phyloP scores from a whole-genome alignment of 352 stramenopile species.

The Phytophthora sojae region DNA sequence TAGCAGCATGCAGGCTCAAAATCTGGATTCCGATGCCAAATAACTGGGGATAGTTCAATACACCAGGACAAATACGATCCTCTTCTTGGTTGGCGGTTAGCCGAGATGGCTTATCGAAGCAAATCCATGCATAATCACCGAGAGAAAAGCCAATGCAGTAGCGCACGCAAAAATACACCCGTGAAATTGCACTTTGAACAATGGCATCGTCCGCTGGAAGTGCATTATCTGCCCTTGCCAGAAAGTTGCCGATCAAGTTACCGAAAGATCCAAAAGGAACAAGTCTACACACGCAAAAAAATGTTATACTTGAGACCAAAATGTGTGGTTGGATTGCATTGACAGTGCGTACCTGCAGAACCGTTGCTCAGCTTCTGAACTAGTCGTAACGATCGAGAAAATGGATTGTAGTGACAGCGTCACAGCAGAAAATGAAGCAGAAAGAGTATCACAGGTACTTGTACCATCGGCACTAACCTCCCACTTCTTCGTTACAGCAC shows the following conservation, averaged over 20 bases:
- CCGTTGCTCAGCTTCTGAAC: slow-evolving; percentile 15
- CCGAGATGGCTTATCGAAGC: not conserved
- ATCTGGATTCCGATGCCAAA: slow-evolving; percentile 43
- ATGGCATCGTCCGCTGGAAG: not conserved
- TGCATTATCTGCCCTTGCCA: not conserved
- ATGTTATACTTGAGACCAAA: not conserved
- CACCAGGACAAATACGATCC: not conserved
- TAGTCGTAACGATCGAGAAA: slow-evolving; percentile 21
- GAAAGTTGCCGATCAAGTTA: slow-evolving; percentile 27
- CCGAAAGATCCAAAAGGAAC: slow-evolving; percentile 32
- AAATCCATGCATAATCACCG: slow-evolving; percentile 19
- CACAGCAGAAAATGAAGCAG: slow-evolving; percentile 3
- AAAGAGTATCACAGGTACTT: not conserved
- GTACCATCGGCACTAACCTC: not conserved
- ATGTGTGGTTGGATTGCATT: not conserved
- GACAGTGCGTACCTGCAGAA: slow-evolving; percentile 24
- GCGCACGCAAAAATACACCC: slow-evolving; percentile 25
- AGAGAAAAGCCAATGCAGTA: slow-evolving; percentile 41
- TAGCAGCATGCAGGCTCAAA: slow-evolving; percentile 28
- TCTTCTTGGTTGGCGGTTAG: not conserved
- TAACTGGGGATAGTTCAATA: slow-evolving; percentile 29
- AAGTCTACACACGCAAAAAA: slow-evolving; percentile 19
- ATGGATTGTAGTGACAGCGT: slow-evolving; percentile 30
- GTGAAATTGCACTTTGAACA: slow-evolving; percentile 2
- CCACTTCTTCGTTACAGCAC: slow-evolving; percentile 30